Evolutionary conservation across 2,329 filamentous ascomycete species (phyloP).

Genomic region (Geosmithia putterillii): DNA sequence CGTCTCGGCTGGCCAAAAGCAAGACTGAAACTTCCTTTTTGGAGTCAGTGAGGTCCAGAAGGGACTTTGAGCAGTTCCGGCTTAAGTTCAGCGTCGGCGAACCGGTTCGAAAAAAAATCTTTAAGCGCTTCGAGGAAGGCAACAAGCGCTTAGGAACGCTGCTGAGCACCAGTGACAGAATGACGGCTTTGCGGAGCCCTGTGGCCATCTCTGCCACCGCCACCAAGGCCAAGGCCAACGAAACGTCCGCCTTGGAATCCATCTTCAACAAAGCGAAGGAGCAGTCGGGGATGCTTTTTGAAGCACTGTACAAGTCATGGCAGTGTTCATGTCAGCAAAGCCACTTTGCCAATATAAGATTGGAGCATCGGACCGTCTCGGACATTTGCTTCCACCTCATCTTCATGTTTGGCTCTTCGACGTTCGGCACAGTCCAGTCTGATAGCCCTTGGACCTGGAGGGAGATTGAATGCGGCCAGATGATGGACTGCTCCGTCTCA

Average conservation of each 20-base stretch:
- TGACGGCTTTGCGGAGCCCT: neutral
- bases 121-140: neutral
- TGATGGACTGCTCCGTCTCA: neutral
- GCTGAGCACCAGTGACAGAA: neutral
- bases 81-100: neutral
- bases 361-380: neutral
- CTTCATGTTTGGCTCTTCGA: neutral
- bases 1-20: too few species aligned
- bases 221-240: neutral
- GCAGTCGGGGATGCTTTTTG: neutral
- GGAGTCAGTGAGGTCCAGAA: neutral
- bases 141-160: neutral
- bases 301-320: neutral
- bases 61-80: neutral
- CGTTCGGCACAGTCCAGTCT: neutral
- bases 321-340: constrained; percentile 1
- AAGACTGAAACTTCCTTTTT: neutral
- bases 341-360: neutral
- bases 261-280: neutral
- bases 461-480: neutral
- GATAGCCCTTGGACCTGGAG: neutral
- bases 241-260: neutral
- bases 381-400: neutral
- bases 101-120: neutral
- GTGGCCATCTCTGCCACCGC: neutral